Conservation (phyloP, 2,329 filamentous ascomycete genomes). For the Apiospora malaysiana region DNA sequence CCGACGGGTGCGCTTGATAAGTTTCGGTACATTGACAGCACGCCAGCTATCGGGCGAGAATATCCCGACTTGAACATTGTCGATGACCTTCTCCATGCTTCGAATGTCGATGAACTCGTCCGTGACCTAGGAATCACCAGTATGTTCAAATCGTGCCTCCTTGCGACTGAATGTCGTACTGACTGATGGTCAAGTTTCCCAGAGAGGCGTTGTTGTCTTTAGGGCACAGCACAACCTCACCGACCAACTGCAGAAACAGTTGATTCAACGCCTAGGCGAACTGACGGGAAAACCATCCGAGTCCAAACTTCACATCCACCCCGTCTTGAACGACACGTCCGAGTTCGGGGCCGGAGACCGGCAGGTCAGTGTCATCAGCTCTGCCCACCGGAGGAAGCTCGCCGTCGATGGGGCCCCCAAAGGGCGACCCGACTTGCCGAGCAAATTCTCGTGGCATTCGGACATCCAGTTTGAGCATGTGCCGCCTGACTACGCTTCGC, state of each 20-base stretch:
- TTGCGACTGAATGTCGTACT: not conserved
- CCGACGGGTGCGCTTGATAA: slow-evolving; percentile 47
- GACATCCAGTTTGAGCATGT: not conserved
- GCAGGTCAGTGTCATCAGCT: too few relatives aligned
- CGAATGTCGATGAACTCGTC: not conserved
- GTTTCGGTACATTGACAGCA: slow-evolving; percentile 38
- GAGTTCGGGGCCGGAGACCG: too few relatives aligned
- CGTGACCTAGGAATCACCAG: not conserved
- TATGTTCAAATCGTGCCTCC: not conserved
- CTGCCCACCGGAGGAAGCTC: too few relatives aligned
- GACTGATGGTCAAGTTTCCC: not conserved
- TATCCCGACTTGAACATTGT: not conserved
- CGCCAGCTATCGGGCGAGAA: not conserved
- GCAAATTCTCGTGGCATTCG: not conserved
- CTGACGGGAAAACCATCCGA: too few relatives aligned
- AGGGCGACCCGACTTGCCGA: too few relatives aligned
- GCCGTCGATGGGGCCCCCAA: too few relatives aligned
- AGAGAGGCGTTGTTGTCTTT: not conserved
- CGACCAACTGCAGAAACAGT: not conserved
- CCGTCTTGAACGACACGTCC: too few relatives aligned
- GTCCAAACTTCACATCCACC: too few relatives aligned
- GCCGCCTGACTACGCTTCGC: not conserved
- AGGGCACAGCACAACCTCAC: not conserved
- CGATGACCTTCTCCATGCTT: not conserved
- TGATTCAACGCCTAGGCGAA: too few relatives aligned